These are phyloP conservation scores for Agrocybe chaxingu DNA, from an alignment of 768 basidiomycete species.

Conservation along the genomic window DNA sequence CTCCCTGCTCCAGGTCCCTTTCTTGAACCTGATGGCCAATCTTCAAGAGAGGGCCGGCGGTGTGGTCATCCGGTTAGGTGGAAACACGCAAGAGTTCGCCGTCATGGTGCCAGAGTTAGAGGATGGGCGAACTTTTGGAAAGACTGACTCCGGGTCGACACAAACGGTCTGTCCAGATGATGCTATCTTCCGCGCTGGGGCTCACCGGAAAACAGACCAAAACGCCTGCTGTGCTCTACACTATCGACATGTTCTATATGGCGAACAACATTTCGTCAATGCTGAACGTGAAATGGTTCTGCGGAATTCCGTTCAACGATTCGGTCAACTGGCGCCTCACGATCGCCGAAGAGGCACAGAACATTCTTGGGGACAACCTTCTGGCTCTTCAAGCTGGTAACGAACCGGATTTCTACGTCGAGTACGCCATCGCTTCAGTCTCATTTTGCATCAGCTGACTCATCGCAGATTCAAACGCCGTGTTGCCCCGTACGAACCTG, in stretches of 20 bases:
- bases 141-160: slow-evolving; percentile 17
- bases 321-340: slow-evolving; percentile 46
- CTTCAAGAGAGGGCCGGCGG: slow-evolving; percentile 58
- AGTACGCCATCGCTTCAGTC: slow-evolving; percentile 21
- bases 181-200: neutral
- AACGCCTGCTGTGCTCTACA: slow-evolving; percentile 61
- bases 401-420: slow-evolving; percentile 73
- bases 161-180: slow-evolving; percentile 18
- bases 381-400: slow-evolving; percentile 73
- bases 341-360: slow-evolving; percentile 56
- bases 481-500: slow-evolving; percentile 25
- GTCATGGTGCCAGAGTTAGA: slow-evolving; percentile 45
- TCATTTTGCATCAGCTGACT: neutral
- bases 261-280: slow-evolving; percentile 54
- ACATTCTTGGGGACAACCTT: slow-evolving; percentile 61
- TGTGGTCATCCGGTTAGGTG: slow-evolving; percentile 68
- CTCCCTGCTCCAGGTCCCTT: slow-evolving; percentile 51
- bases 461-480: slow-evolving; percentile 31
- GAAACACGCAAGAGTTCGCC: slow-evolving; percentile 75
- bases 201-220: slow-evolving; percentile 34
- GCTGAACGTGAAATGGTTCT: slow-evolving; percentile 61
- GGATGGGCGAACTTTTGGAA: slow-evolving; percentile 31
- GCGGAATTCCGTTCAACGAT: slow-evolving; percentile 63
- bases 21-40: slow-evolving; percentile 74
- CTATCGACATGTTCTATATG: slow-evolving; percentile 60